A percentile compares a stretch with the other conserved stretches of the same genome.
Conservation (phyloP, 805 yeast species). For the Candida verbasci region DNA sequence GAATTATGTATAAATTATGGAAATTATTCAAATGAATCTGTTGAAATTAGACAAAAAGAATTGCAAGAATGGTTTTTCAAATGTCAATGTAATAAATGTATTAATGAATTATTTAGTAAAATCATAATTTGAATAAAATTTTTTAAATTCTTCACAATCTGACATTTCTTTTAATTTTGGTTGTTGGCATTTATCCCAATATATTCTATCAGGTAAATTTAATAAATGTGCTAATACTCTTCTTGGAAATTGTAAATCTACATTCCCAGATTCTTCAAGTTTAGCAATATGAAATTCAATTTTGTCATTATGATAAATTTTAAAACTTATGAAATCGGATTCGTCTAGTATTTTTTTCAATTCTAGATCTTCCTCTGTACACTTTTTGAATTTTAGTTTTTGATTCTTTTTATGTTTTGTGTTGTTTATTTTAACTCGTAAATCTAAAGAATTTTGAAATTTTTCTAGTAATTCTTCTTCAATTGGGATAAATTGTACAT, state of each 20-base stretch:
- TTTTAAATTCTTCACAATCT: slow-evolving; percentile 63
- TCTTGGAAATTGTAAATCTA: slow-evolving; percentile 84
- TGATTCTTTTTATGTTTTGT: slow-evolving; percentile 41
- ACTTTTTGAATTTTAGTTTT: slow-evolving; percentile 38
- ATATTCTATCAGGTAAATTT: slow-evolving; percentile 54
- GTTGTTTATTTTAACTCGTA: slow-evolving; percentile 42
- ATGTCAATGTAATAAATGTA: slow-evolving; percentile 51
- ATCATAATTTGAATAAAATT: slow-evolving; percentile 50
- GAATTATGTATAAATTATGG: slow-evolving; percentile 63
- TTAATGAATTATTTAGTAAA: slow-evolving; percentile 28
- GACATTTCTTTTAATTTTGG: slow-evolving; percentile 53
- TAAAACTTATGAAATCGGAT: slow-evolving; percentile 35
- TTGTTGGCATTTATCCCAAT: slow-evolving; percentile 79
- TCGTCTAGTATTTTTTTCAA: slow-evolving; percentile 20
- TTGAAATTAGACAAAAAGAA: slow-evolving; percentile 35
- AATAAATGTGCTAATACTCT: slow-evolving; percentile 66
- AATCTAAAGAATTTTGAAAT: slow-evolving; percentile 45
- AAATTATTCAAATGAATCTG: slow-evolving; percentile 39
- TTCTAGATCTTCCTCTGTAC: slow-evolving; percentile 17
- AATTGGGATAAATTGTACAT: slow-evolving; percentile 73
- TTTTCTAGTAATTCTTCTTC: slow-evolving; percentile 38
- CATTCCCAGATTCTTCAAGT: slow-evolving; percentile 25
- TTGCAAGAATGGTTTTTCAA: slow-evolving; percentile 56
- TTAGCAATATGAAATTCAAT: slow-evolving; percentile 17
- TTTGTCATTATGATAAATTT: slow-evolving; percentile 18